Evolutionary conservation across 306 rosid species (phyloP).

Genomic region (Quercus variabilis): DNA sequence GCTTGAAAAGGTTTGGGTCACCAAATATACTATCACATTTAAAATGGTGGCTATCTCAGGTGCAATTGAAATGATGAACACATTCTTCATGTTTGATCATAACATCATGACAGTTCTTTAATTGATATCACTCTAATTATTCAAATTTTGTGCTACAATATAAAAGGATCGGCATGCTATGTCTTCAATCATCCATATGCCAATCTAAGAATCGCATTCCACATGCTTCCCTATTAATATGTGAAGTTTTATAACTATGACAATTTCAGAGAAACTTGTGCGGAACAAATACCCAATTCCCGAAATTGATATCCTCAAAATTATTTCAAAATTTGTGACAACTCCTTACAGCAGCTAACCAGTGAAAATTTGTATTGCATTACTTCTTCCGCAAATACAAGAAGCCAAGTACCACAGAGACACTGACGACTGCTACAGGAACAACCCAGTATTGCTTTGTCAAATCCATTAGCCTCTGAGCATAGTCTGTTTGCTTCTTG

Average conservation of each 20-base stretch:
- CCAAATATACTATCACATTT: no score
- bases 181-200: constrained; percentile 11
- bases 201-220: constrained; percentile 10
- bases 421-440: constrained; percentile 50
- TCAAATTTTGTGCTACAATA: not conserved
- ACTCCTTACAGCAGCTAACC: constrained; percentile 1
- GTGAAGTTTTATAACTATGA: not conserved
- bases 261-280: not conserved
- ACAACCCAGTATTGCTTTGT: constrained; percentile 59
- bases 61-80: no score
- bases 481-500: constrained; percentile 17
- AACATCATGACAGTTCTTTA: no score
- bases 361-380: constrained; percentile 13
- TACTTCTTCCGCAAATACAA: constrained; percentile 58
- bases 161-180: not conserved
- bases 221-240: not conserved
- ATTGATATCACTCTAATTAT: no score
- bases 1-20: no score
- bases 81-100: no score
- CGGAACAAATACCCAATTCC: constrained; percentile 10
- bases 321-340: constrained; percentile 39
- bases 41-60: no score
- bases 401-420: constrained; percentile 55
- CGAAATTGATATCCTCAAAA: constrained; percentile 7
- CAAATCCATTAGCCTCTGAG: constrained; percentile 35